Base-by-base conservation (phyloP, 805 yeast species). In the Candida patagonica region DNA sequence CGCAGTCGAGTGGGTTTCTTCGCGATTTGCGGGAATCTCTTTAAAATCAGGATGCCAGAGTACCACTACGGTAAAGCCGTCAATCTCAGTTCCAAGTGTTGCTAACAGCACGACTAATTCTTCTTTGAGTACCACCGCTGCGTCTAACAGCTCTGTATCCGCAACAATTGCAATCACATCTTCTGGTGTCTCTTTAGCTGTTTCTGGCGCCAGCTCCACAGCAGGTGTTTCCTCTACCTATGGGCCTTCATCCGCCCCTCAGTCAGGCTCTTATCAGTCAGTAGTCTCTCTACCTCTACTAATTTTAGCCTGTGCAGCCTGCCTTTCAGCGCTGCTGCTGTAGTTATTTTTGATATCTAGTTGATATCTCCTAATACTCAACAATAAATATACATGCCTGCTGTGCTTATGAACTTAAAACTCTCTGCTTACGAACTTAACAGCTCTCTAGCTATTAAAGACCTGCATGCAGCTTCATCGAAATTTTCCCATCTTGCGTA, bases 401-500 rank as follows among this genome's bases (percentile, higher is more conserved):
- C n/a, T n/a, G n/a, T n/a, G n/a, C n/a, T n/a, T n/a, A n/a, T n/a
- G n/a, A n/a, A n/a, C n/a, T n/a, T n/a, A n/a, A n/a, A n/a, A n/a
- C n/a, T n/a, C n/a, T n/a, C n/a, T n/a, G n/a, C n/a, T n/a, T 29
- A 29, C 15, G 16, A 17, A 29, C 31, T 42, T 13, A 44, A 31
- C 10, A 44, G 22, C 24, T 25, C 31, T 15, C 35, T 35, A 2
- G 46, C 44, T 19, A 46, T 27, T 22, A 26, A 35, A 19, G 22
- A 27, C 17, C 48, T 41, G 34, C 49, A 47, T 20, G 36, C 9
- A 13, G 35, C 36, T 25, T 52, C 96, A 51, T 83, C 85, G 53
- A 83, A 87, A n/a, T 74, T 57, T 48, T 82, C 86, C 96, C 96
- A 88, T 5, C 75, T 71, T 35, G 85, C 88, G 56, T 88, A 89